These are phyloP conservation scores for Colletotrichum chrysophilum DNA, from an alignment of 2,329 filamentous ascomycete genomes.

Conservation along the genomic window DNA sequence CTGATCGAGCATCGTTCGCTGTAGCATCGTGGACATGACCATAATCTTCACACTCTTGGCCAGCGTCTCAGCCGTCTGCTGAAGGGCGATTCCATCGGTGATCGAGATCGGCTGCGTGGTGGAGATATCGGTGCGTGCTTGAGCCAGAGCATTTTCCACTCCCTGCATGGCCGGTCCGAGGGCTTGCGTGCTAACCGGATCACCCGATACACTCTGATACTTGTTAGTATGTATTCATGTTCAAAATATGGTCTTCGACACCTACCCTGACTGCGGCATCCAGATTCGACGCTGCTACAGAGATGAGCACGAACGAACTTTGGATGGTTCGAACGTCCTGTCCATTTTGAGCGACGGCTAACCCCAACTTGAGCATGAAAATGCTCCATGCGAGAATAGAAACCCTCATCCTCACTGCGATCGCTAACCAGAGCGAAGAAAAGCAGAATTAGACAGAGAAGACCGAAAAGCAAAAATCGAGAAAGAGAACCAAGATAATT, in stretches of 20 bases:
- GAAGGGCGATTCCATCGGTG: constrained; percentile 23
- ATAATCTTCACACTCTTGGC: constrained; percentile 20
- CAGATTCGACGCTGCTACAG: not conserved
- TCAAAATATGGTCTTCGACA: not conserved
- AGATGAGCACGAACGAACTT: not conserved
- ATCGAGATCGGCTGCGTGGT: constrained; percentile 27
- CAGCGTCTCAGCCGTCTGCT: constrained; percentile 2
- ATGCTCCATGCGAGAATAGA: not conserved
- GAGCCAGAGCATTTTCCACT: constrained; percentile 13
- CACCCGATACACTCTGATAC: not conserved
- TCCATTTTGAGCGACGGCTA: not conserved
- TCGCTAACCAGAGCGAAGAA: not conserved
- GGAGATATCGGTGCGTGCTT: constrained; percentile 5
- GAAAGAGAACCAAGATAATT: not conserved
- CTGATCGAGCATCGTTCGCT: constrained; percentile 12
- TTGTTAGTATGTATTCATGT: not conserved
- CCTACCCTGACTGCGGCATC: not conserved
- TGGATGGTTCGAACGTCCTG: not conserved
- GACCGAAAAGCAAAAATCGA: not conserved
- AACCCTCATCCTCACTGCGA: not conserved
- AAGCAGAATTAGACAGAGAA: not conserved
- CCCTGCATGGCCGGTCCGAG: not conserved
- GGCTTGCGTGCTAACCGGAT: not conserved
- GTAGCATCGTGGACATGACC: constrained; percentile 18
- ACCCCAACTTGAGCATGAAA: not conserved